Evolutionary conservation across 208 protist genomes (phyloP), one percentile per base, ranked within the genome.

Genomic region (Crithidia sp.): DNA sequence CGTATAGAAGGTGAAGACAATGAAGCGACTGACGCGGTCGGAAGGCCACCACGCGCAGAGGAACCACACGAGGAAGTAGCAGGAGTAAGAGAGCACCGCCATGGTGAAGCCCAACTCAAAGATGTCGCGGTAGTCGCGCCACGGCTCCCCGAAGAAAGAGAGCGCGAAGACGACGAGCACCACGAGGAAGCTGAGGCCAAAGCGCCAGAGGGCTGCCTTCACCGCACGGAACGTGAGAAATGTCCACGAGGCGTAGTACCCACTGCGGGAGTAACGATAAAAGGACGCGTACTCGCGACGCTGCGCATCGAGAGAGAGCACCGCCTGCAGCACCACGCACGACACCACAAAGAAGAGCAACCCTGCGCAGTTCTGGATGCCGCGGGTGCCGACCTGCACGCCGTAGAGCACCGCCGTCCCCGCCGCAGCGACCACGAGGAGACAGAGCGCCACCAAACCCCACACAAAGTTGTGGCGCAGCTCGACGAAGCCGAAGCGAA

Each of bases 301-400:
- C n/a, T 77, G 76, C 49, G 81, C 60, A 60, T 85, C 77, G 7
- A 85, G 63, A 12, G 82, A 82, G 44, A 91, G 74, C 45, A 87
- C 64, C 13, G 77, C 79, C 68, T 92, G 84, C 56, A 92, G 72
- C n/a, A 88, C 80, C 4, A 85, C 86, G 53, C 75, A 86, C 50
- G 73, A 86, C 14, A 89, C 84, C 9, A 92, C 52, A 41, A 92
- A 89, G 40, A 92, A 92, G n/a, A 92, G 71, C 47, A 92, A 84
- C 41, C 87, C 87, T 14, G 87, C 77, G 40, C 87, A 85, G 59
- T 86, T 92, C 61, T 92, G 87, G 71, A 89, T 89, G 52, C 87
- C 87, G 49, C 72, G 76, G 63, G 86, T 75, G 19, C 61, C 74
- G 17, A 65, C 75, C 71, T 89, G 84, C n/a, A 75, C 78, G 37